These are phyloP conservation scores for Chaetomiaceae sp. DNA, from an alignment of 2,329 filamentous ascomycete species.

Conservation along the genomic window DNA sequence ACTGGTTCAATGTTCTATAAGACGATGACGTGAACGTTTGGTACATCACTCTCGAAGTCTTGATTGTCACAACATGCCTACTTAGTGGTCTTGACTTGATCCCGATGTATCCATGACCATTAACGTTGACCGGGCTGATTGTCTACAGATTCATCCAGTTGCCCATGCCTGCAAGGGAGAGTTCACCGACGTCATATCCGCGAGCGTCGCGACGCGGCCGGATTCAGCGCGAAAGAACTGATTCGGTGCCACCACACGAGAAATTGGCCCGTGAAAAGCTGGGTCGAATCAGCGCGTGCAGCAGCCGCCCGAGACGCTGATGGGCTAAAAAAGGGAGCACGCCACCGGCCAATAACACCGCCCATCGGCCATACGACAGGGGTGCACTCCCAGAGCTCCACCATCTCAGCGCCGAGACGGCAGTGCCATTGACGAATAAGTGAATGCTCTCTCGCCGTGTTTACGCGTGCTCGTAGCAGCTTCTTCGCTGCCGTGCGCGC, in stretches of 20 bases:
- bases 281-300: conserved; percentile 15
- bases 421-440: conserved; percentile 2
- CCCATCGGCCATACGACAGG: conserved; percentile 7
- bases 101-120: too few relatives aligned
- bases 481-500: background rate
- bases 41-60: too few relatives aligned
- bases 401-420: background rate
- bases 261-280: conserved; percentile 1
- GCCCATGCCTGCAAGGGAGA: too few relatives aligned
- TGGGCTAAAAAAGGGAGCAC: conserved; percentile 7
- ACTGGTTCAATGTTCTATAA: too few relatives aligned
- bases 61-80: too few relatives aligned
- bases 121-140: too few relatives aligned
- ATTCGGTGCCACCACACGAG: background rate
- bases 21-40: too few relatives aligned
- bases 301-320: conserved; percentile 7
- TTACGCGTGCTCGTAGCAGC: background rate
- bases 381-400: background rate
- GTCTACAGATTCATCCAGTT: too few relatives aligned
- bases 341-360: conserved; percentile 8
- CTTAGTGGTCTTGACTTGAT: too few relatives aligned
- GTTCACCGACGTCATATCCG: too few relatives aligned
- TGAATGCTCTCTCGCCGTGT: too few relatives aligned
- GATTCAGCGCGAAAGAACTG: background rate
- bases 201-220: too few relatives aligned